A percentile compares a stretch with the other conserved stretches of the same genome.
Evolutionary conservation across 1,284 basidiomycete genomes (phyloP).

Genomic region (Ceratobasidium sp.): DNA sequence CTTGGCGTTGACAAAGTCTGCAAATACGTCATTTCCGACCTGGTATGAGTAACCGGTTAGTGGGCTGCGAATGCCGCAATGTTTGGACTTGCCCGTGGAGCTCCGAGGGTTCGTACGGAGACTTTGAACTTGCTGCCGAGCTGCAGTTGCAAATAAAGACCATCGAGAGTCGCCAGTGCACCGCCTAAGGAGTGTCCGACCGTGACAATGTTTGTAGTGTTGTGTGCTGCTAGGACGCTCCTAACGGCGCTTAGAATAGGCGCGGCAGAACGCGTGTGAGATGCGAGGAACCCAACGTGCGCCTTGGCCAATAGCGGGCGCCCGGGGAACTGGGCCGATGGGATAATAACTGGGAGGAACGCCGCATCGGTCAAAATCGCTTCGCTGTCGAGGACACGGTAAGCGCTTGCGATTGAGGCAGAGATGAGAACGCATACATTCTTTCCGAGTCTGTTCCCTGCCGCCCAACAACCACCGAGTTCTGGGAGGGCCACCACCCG

Average conservation of each 20-base stretch:
- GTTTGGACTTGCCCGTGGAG: constrained; percentile 61
- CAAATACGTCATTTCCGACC: constrained; percentile 68
- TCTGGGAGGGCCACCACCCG: constrained; percentile 47
- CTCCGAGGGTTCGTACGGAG: constrained; percentile 58
- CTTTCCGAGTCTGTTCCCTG: constrained; percentile 50
- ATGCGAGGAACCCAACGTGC: constrained; percentile 63
- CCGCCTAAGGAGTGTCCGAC: constrained; percentile 54
- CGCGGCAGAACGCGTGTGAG: constrained; percentile 62
- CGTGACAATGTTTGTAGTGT: constrained; percentile 53
- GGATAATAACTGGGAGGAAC: constrained; percentile 52
- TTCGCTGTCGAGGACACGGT: constrained; percentile 48
- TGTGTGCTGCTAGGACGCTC: constrained; percentile 52
- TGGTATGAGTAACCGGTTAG: constrained; percentile 40
- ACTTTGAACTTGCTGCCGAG: constrained; percentile 51
- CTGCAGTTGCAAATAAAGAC: constrained; percentile 57
- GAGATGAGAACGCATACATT: constrained; percentile 51
- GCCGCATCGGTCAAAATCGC: constrained; percentile 62
- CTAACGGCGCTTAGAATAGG: constrained; percentile 59
- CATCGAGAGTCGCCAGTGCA: constrained; percentile 60
- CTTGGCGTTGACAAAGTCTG: constrained; percentile 61
- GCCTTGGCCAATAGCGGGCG: constrained; percentile 57
- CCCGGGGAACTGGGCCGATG: constrained; percentile 64
- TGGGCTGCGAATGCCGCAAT: neutral
- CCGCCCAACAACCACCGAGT: constrained; percentile 49
- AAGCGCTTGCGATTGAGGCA: neutral